Conservation (phyloP, 371 early-diverging fungal genomes). For the Mucor circinelloides region DNA sequence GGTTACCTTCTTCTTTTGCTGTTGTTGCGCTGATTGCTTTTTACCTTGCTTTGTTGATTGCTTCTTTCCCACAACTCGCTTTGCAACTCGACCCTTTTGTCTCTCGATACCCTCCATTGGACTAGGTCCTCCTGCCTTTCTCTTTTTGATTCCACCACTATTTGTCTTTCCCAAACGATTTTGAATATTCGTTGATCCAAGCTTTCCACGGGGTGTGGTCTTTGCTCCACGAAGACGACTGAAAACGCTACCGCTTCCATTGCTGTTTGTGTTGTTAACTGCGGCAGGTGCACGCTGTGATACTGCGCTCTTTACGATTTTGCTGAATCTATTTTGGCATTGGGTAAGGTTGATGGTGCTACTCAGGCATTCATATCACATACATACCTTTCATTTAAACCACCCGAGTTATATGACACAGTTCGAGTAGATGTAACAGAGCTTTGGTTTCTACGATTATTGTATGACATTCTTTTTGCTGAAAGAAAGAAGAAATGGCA, state of each 20-base stretch:
- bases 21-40: conserved; percentile 4
- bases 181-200: conserved; percentile 28
- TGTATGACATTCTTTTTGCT: conserved; percentile 14
- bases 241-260: conserved; percentile 19
- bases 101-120: background rate
- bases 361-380: background rate
- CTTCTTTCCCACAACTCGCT: background rate
- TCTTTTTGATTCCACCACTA: conserved; percentile 32
- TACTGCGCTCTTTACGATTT: conserved; percentile 11
- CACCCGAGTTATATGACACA: conserved; percentile 32
- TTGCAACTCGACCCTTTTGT: background rate
- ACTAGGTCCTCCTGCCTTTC: background rate
- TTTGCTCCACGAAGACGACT: conserved; percentile 38
- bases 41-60: background rate
- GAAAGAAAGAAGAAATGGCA: background rate
- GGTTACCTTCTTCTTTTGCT: conserved; percentile 10
- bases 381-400: conserved; percentile 49
- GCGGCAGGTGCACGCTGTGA: background rate
- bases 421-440: conserved; percentile 14
- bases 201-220: conserved; percentile 9
- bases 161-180: conserved; percentile 36
- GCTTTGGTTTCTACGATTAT: conserved; percentile 16
- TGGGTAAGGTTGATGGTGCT: background rate
- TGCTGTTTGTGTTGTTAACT: background rate
- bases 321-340: conserved; percentile 6